Conservation (phyloP, 1,284 basidiomycete genomes). For the Amylostereum areolatum region DNA sequence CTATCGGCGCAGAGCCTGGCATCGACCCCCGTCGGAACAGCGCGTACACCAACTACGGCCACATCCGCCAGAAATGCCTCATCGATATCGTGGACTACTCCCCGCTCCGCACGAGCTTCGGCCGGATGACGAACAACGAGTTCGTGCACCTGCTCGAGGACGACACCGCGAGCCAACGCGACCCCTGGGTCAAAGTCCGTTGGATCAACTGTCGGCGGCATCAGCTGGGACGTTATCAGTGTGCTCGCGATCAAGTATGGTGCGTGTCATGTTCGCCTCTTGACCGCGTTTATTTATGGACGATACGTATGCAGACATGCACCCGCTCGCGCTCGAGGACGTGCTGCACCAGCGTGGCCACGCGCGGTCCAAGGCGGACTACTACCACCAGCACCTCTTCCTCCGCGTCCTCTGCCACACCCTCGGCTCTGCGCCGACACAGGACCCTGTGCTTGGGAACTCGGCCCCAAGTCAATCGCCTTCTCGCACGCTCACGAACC, state of each 20-base stretch:
- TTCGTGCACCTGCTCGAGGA: conserved; percentile 47
- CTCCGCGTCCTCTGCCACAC: conserved; percentile 59
- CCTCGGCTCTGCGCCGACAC: conserved; percentile 25
- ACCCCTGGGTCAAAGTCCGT: conserved; percentile 55
- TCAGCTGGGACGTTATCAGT: conserved; percentile 70
- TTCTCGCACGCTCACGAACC: conserved; percentile 27
- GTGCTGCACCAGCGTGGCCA: conserved; percentile 51
- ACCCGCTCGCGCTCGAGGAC: conserved; percentile 67
- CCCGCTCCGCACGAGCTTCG: conserved; percentile 40
- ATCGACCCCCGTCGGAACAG: conserved; percentile 50
- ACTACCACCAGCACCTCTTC: conserved; percentile 62
- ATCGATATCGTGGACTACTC: conserved; percentile 64
- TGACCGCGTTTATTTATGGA: background rate
- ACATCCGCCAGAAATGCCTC: conserved; percentile 48
- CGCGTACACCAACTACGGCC: conserved; percentile 43
- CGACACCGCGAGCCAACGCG: conserved; percentile 30
- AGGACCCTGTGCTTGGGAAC: conserved; percentile 16
- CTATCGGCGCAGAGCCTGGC: conserved; percentile 56
- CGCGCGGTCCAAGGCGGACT: conserved; percentile 63
- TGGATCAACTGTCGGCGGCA: conserved; percentile 70
- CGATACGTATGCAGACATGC: conserved; percentile 39
- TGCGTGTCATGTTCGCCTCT: conserved; percentile 19
- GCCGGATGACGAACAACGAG: conserved; percentile 48
- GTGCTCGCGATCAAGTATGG: conserved; percentile 57
- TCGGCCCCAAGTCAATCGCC: no score